Evolutionary conservation across 2,329 filamentous ascomycete species (phyloP).

Genomic region (Botryotinia convoluta): DNA sequence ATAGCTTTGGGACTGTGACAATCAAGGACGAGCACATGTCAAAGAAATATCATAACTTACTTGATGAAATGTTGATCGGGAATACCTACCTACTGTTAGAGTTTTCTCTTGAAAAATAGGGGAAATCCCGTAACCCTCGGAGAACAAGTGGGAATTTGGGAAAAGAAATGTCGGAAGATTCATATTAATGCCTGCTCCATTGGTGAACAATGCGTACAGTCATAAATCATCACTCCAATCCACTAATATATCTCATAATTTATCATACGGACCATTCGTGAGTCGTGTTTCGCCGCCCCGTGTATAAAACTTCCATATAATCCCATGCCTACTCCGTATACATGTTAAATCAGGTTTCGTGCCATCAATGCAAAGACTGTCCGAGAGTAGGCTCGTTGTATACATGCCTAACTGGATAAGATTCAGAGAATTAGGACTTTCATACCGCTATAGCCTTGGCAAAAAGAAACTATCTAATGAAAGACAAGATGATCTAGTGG

Average conservation of each 20-base stretch:
- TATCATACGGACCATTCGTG: slow-evolving; percentile 6
- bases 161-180: neutral
- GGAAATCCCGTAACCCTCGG: slow-evolving; percentile 7
- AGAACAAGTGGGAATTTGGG: neutral
- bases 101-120: neutral
- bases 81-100: neutral
- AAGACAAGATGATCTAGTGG: slow-evolving; percentile 15
- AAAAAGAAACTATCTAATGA: slow-evolving; percentile 10
- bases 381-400: slow-evolving; percentile 14
- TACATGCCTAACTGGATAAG: slow-evolving; percentile 4
- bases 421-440: neutral
- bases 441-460: slow-evolving; percentile 16
- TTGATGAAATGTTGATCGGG: neutral
- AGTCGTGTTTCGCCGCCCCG: slow-evolving; percentile 8
- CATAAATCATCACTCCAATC: slow-evolving; percentile 7
- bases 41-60: neutral
- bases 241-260: slow-evolving; percentile 15
- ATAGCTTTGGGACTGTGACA: neutral
- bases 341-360: slow-evolving; percentile 22
- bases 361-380: slow-evolving; percentile 28
- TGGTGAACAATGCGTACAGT: slow-evolving; percentile 11
- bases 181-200: slow-evolving; percentile 14
- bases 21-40: slow-evolving; percentile 7
- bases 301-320: slow-evolving; percentile 5
- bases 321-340: slow-evolving; percentile 1